Evolutionary conservation across 106 monocot species (phyloP).

Genomic region (Ottelia alismoides): DNA sequence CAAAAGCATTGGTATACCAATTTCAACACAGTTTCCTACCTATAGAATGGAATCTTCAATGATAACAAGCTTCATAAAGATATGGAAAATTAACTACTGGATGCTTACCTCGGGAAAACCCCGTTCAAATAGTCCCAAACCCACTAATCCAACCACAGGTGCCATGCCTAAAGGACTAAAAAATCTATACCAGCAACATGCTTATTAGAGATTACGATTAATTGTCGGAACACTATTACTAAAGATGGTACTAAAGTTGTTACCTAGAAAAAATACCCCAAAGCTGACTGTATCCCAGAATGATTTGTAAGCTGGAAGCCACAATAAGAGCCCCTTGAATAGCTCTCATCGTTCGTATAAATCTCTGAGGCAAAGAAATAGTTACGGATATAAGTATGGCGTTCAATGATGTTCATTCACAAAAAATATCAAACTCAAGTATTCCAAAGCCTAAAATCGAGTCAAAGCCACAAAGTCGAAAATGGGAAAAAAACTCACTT

Average conservation of each 20-base stretch:
- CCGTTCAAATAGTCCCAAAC: constrained; percentile 76
- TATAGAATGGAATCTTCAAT: constrained; percentile 10
- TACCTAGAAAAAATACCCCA: constrained; percentile 96
- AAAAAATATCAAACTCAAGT: neutral
- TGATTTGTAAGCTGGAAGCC: constrained; percentile 24
- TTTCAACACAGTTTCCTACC: constrained; percentile 92
- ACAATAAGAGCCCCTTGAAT: constrained; percentile 27
- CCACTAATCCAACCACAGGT: constrained; percentile 74
- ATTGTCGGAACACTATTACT: neutral
- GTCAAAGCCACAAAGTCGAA: too few species aligned
- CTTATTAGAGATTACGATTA: neutral
- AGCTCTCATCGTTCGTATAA: constrained; percentile 24
- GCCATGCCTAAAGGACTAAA: constrained; percentile 89
- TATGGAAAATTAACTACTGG: neutral
- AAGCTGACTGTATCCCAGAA: constrained; percentile 25
- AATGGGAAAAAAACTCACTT: constrained; percentile 42
- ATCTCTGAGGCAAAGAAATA: constrained; percentile 10
- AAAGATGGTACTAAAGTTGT: neutral
- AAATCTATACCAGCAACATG: constrained; percentile 29
- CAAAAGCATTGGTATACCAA: constrained; percentile 86
- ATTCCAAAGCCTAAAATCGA: neutral
- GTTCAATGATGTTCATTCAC: neutral
- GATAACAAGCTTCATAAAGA: neutral
- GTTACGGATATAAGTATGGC: neutral
- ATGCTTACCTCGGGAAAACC: constrained; percentile 71